Conservation (phyloP, 2,329 filamentous ascomycete species). For the Rachicladosporium sp. region DNA sequence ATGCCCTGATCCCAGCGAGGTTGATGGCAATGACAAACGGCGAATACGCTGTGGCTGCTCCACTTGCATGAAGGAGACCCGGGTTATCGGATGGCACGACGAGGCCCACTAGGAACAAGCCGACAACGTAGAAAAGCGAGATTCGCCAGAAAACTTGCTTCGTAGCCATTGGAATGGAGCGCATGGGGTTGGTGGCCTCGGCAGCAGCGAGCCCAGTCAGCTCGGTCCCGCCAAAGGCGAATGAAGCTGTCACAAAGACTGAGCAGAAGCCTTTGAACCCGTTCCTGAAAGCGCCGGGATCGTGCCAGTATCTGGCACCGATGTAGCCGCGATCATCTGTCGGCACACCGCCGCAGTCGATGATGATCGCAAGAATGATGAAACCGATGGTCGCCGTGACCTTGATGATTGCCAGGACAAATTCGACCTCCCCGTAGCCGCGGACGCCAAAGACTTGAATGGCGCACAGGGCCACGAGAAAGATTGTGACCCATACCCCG, state of each 20-base stretch:
- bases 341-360: constrained; percentile 46
- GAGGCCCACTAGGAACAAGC: constrained; percentile 19
- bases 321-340: constrained; percentile 14
- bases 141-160: constrained; percentile 23
- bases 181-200: constrained; percentile 37
- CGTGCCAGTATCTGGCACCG: constrained; percentile 16
- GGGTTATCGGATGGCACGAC: constrained; percentile 20
- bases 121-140: constrained; percentile 20
- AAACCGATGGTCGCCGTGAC: constrained; percentile 42
- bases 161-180: constrained; percentile 25
- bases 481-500: too few relatives aligned
- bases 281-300: constrained; percentile 42
- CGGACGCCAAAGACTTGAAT: constrained; percentile 83
- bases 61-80: constrained; percentile 13
- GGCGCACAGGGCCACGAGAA: constrained; percentile 7
- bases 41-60: constrained; percentile 28
- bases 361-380: constrained; percentile 49
- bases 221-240: constrained; percentile 51
- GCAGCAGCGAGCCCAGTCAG: constrained; percentile 39
- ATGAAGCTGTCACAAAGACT: constrained; percentile 52
- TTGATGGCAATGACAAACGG: constrained; percentile 54
- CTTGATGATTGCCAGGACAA: constrained; percentile 18
- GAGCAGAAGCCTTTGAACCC: constrained; percentile 53
- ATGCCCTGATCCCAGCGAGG: constrained; percentile 44
- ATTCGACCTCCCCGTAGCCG: constrained; percentile 27